Percentiles rank a stretch among this genome's conserved stretches.
These are phyloP conservation scores for Dacryopinax primogenitus DNA, from an alignment of 768 basidiomycete species.

Conservation along the genomic window DNA sequence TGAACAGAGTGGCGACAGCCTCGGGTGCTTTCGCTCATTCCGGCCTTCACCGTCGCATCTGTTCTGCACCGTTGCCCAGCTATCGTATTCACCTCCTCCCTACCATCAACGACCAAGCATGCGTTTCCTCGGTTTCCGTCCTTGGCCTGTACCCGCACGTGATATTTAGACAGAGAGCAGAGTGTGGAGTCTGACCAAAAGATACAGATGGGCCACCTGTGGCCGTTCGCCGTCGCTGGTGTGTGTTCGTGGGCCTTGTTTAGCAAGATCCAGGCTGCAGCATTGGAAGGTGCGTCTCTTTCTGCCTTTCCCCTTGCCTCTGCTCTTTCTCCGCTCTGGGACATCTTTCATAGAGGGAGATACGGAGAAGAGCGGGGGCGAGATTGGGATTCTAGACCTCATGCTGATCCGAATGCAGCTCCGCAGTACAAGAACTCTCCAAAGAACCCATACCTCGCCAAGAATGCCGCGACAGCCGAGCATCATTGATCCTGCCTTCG, in stretches of 20 bases:
- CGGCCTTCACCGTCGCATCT: neutral
- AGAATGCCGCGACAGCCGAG: neutral
- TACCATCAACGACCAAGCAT: neutral
- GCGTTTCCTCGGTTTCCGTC: conserved; percentile 7
- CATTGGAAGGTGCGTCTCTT: neutral
- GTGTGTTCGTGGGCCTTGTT: neutral
- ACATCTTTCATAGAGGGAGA: neutral
- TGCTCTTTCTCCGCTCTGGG: too few species aligned
- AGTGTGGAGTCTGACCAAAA: neutral
- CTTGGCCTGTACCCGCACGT: neutral
- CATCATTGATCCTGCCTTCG: neutral
- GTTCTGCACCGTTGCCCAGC: neutral
- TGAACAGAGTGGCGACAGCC: too few species aligned
- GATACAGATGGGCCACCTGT: neutral
- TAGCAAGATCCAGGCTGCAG: neutral
- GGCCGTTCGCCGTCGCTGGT: conserved; percentile 1
- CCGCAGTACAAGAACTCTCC: conserved; percentile 5
- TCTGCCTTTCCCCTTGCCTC: neutral
- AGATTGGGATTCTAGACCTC: neutral
- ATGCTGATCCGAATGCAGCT: neutral
- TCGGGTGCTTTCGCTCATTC: too few species aligned
- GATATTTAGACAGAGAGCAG: neutral
- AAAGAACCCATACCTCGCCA: conserved; percentile 2
- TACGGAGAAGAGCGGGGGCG: neutral
- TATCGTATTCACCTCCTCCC: neutral